Evolutionary conservation across 1,284 basidiomycete genomes (phyloP).

Genomic region (Cryptococcus wingfieldii): DNA sequence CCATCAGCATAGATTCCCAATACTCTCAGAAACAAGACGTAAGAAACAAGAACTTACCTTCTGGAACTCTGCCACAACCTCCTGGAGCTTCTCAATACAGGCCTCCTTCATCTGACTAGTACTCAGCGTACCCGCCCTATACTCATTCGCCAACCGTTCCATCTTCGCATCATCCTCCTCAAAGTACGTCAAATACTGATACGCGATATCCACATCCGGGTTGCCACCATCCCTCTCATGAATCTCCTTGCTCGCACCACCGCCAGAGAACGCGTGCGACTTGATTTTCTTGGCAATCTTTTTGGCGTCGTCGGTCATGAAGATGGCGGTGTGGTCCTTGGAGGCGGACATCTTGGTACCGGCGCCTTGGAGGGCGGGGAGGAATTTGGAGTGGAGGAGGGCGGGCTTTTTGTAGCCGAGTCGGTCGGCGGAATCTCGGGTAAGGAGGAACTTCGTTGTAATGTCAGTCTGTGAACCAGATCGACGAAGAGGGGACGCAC

Average conservation of each 20-base stretch:
- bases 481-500: conserved; percentile 17
- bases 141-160: conserved; percentile 72
- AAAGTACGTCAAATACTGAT: conserved; percentile 96
- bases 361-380: conserved; percentile 94
- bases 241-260: conserved; percentile 86
- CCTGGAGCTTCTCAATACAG: conserved; percentile 80
- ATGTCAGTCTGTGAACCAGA: background rate
- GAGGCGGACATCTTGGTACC: conserved; percentile 99
- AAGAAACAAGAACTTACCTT: conserved; percentile 56
- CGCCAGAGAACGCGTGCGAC: conserved; percentile 84
- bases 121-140: conserved; percentile 79
- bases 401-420: conserved; percentile 95
- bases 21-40: background rate
- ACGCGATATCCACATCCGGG: conserved; percentile 92
- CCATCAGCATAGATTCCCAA: background rate
- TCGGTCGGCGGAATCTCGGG: conserved; percentile 87
- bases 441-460: conserved; percentile 75
- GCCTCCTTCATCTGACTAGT: conserved; percentile 90
- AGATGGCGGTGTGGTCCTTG: conserved; percentile 84
- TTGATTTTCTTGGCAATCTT: conserved; percentile 99
- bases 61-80: conserved; percentile 84
- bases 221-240: conserved; percentile 84
- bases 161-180: conserved; percentile 90
- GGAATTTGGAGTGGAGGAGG: conserved; percentile 93
- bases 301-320: conserved; percentile 87